Evolutionary conservation across 2,329 filamentous ascomycete species (phyloP).

Genomic region (Alternaria metachromatica): DNA sequence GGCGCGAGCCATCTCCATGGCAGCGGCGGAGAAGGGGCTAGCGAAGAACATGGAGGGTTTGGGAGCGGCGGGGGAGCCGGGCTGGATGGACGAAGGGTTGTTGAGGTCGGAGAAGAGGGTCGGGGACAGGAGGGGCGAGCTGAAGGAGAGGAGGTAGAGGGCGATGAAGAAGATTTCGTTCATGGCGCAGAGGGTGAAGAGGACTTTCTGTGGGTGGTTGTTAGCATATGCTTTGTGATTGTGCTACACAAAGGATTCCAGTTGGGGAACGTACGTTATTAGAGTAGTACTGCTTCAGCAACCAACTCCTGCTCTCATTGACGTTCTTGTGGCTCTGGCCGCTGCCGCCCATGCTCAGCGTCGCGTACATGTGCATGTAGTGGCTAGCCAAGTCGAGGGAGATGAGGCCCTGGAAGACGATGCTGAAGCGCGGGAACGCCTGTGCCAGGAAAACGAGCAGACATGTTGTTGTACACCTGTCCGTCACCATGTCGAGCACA

Average conservation of each 20-base stretch:
- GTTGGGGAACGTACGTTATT: constrained; percentile 74
- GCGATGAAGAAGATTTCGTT: constrained; percentile 99
- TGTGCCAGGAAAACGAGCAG: constrained; percentile 93
- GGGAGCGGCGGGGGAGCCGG: constrained; percentile 73
- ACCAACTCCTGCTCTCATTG: constrained; percentile 83
- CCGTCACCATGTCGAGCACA: constrained; percentile 98
- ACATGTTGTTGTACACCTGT: constrained; percentile 95
- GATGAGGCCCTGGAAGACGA: constrained; percentile 93
- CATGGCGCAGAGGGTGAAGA: constrained; percentile 87
- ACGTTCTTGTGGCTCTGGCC: constrained; percentile 91
- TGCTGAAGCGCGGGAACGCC: constrained; percentile 91
- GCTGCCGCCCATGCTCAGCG: constrained; percentile 82
- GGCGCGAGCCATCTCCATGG: constrained; percentile 85
- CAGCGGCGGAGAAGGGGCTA: constrained; percentile 89
- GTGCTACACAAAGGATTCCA: background rate
- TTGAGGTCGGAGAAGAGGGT: constrained; percentile 72
- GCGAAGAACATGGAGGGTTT: constrained; percentile 77
- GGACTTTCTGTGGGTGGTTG: constrained; percentile 68
- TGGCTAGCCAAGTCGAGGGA: constrained; percentile 92
- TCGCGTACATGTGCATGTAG: constrained; percentile 99
- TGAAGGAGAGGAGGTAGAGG: constrained; percentile 96
- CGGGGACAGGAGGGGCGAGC: constrained; percentile 85
- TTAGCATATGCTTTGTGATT: constrained; percentile 15
- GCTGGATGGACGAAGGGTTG: constrained; percentile 60
- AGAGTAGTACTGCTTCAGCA: constrained; percentile 95